Conservation (phyloP, 169 alveolate genomes). For the Cryptosporidium sp. region DNA sequence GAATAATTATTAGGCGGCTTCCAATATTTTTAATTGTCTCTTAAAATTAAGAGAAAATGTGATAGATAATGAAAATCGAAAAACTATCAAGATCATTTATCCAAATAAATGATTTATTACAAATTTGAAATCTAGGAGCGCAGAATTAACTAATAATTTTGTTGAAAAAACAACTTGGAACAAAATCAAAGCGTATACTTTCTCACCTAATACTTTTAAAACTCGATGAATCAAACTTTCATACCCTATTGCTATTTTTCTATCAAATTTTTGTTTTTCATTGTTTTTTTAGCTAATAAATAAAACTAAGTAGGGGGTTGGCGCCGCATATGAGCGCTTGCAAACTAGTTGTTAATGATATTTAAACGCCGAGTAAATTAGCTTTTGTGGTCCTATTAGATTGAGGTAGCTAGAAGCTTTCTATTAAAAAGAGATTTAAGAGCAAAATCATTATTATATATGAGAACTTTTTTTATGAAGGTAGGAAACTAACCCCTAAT, state of each 20-base stretch:
- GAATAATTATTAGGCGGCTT: background rate
- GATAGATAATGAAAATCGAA: background rate
- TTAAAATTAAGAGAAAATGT: background rate
- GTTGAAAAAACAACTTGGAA: too few species aligned
- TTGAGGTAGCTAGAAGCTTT: constrained; percentile 6
- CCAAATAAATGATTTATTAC: background rate
- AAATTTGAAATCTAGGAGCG: background rate
- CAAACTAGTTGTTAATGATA: background rate
- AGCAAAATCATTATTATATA: background rate
- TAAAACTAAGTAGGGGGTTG: background rate
- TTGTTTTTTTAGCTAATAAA: background rate
- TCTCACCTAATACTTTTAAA: background rate
- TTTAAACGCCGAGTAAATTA: background rate
- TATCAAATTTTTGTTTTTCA: background rate
- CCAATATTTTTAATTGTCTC: background rate
- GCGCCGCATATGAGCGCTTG: background rate
- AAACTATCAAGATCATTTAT: too few species aligned
- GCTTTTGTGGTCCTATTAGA: background rate
- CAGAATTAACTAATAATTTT: too few species aligned
- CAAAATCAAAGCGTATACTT: background rate
- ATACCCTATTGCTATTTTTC: background rate
- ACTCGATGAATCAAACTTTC: background rate
- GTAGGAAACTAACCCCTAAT: constrained; percentile 5
- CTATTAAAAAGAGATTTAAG: background rate
- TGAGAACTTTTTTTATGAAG: background rate